These are phyloP conservation scores for Umbellularia californica DNA, from an alignment of 164 flowering plant species.

Conservation along the genomic window DNA sequence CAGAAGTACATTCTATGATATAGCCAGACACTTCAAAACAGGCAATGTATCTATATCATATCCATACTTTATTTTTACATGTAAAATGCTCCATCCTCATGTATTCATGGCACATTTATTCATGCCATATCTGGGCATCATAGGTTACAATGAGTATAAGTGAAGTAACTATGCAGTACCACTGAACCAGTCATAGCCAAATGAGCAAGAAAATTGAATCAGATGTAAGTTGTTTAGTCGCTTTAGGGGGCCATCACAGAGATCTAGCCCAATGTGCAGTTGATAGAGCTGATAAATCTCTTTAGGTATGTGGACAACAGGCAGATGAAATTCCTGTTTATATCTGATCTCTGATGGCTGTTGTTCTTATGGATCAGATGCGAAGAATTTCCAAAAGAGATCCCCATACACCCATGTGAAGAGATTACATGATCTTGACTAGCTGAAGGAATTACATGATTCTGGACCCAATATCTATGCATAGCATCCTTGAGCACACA, in stretches of 20 bases:
- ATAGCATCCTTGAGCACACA: too few relatives aligned
- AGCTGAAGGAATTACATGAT: not conserved
- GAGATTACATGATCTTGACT: too few relatives aligned
- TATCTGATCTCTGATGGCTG: not conserved
- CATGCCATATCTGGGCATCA: too few relatives aligned
- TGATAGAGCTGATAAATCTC: not conserved
- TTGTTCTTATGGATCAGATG: not conserved
- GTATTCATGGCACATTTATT: too few relatives aligned
- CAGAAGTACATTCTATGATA: too few relatives aligned
- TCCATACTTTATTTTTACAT: too few relatives aligned
- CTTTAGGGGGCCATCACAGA: not conserved
- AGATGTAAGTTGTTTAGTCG: not conserved
- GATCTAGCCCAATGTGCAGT: not conserved
- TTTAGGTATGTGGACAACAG: not conserved
- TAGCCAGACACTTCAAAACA: too few relatives aligned
- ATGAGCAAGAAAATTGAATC: not conserved
- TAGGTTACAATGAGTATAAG: too few relatives aligned
- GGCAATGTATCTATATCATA: too few relatives aligned
- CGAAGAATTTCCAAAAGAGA: not conserved
- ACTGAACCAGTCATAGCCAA: not conserved
- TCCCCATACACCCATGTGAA: not conserved
- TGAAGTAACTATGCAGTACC: not conserved
- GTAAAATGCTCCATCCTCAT: too few relatives aligned
- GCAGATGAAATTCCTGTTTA: not conserved
- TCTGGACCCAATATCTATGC: not conserved